phyloP scores from a whole-genome alignment of 202 grass and related monocot species.

The Zizania palustris region DNA sequence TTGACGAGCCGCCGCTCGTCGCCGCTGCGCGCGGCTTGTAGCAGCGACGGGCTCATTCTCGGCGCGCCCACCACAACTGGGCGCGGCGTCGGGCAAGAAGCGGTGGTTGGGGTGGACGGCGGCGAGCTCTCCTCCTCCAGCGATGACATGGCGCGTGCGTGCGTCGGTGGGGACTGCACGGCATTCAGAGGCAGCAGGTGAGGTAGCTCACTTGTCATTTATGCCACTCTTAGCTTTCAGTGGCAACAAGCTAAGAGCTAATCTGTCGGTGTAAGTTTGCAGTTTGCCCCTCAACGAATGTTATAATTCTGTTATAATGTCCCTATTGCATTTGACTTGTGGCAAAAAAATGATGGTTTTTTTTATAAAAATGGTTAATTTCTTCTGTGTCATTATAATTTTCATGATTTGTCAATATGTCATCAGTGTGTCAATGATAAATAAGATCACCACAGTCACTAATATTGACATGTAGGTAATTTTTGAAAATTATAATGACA shows the following conservation, averaged over 20 bases:
- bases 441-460: too few relatives aligned
- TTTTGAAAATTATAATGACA: too few relatives aligned
- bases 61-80: not conserved
- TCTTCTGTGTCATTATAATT: too few relatives aligned
- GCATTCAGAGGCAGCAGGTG: too few relatives aligned
- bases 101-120: slow-evolving; percentile 40
- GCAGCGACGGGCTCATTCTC: slow-evolving; percentile 36
- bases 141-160: slow-evolving; percentile 33
- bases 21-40: slow-evolving; percentile 48
- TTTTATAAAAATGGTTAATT: too few relatives aligned
- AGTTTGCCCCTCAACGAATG: not conserved
- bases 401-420: too few relatives aligned
- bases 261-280: not conserved
- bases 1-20: slow-evolving; percentile 54
- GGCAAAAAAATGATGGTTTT: too few relatives aligned
- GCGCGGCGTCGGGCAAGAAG: slow-evolving; percentile 42
- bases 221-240: not conserved
- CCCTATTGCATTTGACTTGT: too few relatives aligned
- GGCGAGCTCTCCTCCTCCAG: slow-evolving; percentile 41
- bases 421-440: too few relatives aligned
- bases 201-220: not conserved
- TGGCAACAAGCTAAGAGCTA: not conserved
- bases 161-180: slow-evolving; percentile 1
- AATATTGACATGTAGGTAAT: too few relatives aligned
- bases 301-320: too few relatives aligned